A percentile compares a stretch with the other conserved stretches of the same genome.
These are phyloP conservation scores for Tulasnella sp. DNA, from an alignment of 768 basidiomycete species.

Conservation along the genomic window DNA sequence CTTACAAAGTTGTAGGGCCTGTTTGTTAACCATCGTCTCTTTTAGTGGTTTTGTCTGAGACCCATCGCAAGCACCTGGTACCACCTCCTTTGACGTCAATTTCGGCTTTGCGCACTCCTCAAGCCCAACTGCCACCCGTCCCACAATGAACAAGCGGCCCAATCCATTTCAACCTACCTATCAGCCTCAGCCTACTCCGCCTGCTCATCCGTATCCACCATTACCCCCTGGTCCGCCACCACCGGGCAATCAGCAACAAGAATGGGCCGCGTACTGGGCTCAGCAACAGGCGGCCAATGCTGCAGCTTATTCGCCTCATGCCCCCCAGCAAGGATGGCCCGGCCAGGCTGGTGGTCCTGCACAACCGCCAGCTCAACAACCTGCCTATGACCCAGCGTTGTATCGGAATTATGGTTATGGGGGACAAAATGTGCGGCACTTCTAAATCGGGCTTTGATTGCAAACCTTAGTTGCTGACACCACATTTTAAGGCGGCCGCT, in stretches of 20 bases:
- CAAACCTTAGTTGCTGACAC: conserved; percentile 28
- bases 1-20: neutral
- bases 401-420: conserved; percentile 94
- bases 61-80: neutral
- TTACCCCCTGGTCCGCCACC: conserved; percentile 28
- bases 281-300: conserved; percentile 49
- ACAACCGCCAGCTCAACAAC: conserved; percentile 52
- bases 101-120: neutral
- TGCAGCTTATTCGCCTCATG: conserved; percentile 43
- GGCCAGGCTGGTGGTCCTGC: conserved; percentile 58
- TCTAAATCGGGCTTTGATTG: conserved; percentile 46
- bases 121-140: neutral
- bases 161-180: conserved; percentile 32
- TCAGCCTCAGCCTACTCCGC: conserved; percentile 23
- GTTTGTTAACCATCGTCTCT: neutral
- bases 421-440: conserved; percentile 42
- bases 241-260: conserved; percentile 46
- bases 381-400: conserved; percentile 75
- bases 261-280: conserved; percentile 77
- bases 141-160: conserved; percentile 32
- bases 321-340: conserved; percentile 40
- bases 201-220: conserved; percentile 24
- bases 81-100: conserved; percentile 10
- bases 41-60: neutral
- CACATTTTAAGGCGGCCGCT: conserved; percentile 28